Evolutionary conservation across 1,284 basidiomycete genomes (phyloP).

Genomic region (Athelia sp.): DNA sequence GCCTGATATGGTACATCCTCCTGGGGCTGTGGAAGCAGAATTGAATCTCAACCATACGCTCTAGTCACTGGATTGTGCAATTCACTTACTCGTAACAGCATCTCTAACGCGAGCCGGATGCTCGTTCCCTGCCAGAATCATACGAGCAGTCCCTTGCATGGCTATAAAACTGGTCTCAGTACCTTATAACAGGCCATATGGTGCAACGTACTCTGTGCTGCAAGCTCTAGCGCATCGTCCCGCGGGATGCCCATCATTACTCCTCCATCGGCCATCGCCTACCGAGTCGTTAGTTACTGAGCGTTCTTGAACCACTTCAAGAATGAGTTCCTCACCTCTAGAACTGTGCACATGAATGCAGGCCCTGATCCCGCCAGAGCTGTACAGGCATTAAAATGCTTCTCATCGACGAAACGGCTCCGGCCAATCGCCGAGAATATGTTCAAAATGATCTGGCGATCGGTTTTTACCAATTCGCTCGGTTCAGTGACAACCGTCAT

Average conservation of each 20-base stretch:
- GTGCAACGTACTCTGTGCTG: slow-evolving; percentile 80
- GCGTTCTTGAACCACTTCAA: no score
- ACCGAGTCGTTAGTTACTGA: no score
- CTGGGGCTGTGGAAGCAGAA: slow-evolving; percentile 74
- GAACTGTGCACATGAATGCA: slow-evolving; percentile 93
- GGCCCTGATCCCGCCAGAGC: slow-evolving; percentile 95
- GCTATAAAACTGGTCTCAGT: slow-evolving; percentile 45
- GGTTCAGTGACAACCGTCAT: slow-evolving; percentile 89
- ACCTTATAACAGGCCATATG: background rate
- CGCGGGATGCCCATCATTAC: slow-evolving; percentile 99
- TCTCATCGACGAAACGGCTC: slow-evolving; percentile 92
- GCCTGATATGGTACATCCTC: slow-evolving; percentile 98
- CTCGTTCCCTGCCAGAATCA: slow-evolving; percentile 83
- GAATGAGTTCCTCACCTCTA: no score
- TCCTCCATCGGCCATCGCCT: slow-evolving; percentile 98
- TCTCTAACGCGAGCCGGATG: slow-evolving; percentile 98
- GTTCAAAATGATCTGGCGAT: slow-evolving; percentile 74
- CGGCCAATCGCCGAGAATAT: slow-evolving; percentile 95
- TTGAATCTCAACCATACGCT: slow-evolving; percentile 2
- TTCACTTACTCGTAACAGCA: slow-evolving; percentile 92
- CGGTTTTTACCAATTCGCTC: slow-evolving; percentile 42
- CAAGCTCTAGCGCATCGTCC: slow-evolving; percentile 90
- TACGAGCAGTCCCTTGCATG: slow-evolving; percentile 95
- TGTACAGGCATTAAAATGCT: slow-evolving; percentile 98
- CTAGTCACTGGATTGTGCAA: background rate